Base-by-base conservation (phyloP, 768 basidiomycete genomes). In the Pulveroboletus frians region DNA sequence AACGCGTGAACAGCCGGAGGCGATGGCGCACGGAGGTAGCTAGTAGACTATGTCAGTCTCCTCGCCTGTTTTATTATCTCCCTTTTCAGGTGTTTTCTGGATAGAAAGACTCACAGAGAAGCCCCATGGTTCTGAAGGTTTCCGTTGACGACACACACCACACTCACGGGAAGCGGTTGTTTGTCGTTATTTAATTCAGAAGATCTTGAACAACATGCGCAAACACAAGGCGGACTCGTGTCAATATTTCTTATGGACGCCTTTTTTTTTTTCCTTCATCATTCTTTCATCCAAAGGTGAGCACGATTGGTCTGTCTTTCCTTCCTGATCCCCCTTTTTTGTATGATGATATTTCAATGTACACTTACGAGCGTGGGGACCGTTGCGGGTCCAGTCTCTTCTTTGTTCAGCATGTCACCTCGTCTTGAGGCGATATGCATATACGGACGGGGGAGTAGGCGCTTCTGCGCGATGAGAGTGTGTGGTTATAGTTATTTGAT, bases 401-500 rank as follows among this genome's bases (percentile, higher is more conserved):
- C 63, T 52, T 67, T 63, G 57, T 65, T 55, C 61, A 69, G 66
- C 65, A 61, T 63, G 55, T 45, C 56, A 47, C 5, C 66, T 69
- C 65, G 67, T 67, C 49, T 56, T 67, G 66, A 61, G 65, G 55
- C 17, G 67, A 59, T 55, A 53, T 69, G 66, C 59, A 67, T 46
- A 63, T 67, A 67, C 53, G 61, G 67, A 58, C 44, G 66, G 49
- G 56, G 67, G 62, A n/a, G 65, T 58, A 53, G 66, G 49, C 67
- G 66, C 61, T 67, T 69, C 67, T 56, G 56, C 53, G 57, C 62
- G 46, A 62, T 67, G 66, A 69, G 36, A 51, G 53, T 29, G 56
- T 59, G 62, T 56, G 65, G 66, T 67, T 67, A 67, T 67, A 67
- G 67, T 67, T 67, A 67, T 67, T 67, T 67, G 65, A 67, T 50